Evolutionary conservation across 2,329 filamentous ascomycete species (phyloP).

Genomic region (Aurifilum marmelostoma): DNA sequence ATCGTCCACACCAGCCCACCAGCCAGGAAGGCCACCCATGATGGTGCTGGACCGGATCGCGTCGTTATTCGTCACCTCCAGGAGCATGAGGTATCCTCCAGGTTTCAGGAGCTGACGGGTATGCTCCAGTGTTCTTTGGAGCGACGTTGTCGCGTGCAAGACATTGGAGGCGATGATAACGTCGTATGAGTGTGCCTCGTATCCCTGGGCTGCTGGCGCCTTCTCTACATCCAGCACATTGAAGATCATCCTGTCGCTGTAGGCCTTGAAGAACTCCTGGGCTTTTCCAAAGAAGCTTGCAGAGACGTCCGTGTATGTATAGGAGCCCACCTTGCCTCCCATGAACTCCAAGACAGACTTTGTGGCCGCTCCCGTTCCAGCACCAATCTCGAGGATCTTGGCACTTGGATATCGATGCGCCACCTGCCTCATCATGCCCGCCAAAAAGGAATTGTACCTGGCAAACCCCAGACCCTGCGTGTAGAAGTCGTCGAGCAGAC

Average conservation of each 20-base stretch:
- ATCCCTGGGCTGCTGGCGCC: conserved; percentile 37
- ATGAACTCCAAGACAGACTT: conserved; percentile 39
- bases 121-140: conserved; percentile 37
- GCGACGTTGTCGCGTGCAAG: conserved; percentile 42
- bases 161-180: conserved; percentile 44
- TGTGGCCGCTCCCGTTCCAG: conserved; percentile 47
- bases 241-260: conserved; percentile 13
- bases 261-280: conserved; percentile 1
- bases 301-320: conserved; percentile 50
- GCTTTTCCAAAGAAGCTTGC: conserved; percentile 43
- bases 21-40: conserved; percentile 30
- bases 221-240: conserved; percentile 36
- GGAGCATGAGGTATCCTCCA: conserved; percentile 49
- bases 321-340: conserved; percentile 39
- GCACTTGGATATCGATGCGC: conserved; percentile 35
- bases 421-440: conserved; percentile 37
- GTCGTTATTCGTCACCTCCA: conserved; percentile 41
- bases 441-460: conserved; percentile 37
- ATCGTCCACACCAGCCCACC: conserved; percentile 22
- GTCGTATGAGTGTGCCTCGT: conserved; percentile 37
- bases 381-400: conserved; percentile 44
- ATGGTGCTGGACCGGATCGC: conserved; percentile 27
- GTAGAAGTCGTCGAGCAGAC: conserved; percentile 38
- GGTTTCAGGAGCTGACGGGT: conserved; percentile 45
- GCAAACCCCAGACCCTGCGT: conserved; percentile 30